Evolutionary conservation across 176 grass and related monocot species (phyloP), one percentile per base, ranked within the genome.

Genomic region (Alopecurus myosuroides): DNA sequence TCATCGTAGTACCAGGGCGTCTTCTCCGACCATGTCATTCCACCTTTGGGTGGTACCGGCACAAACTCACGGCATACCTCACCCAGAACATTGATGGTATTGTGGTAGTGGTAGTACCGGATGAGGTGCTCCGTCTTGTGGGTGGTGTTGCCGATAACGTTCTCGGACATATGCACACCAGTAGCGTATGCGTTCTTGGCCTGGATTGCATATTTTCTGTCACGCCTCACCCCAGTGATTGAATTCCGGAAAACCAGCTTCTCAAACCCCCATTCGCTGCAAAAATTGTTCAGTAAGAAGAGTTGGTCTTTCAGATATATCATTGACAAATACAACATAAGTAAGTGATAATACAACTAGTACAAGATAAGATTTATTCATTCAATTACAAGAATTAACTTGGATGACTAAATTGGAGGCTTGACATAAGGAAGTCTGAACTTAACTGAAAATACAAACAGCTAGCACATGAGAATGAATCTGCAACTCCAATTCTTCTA

Each of bases 91-190:
- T 98, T 98, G 77, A 98, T 98, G 14, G 96, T 92, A 36, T 95
- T 95, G 81, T 98, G 96, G 85, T 98, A 98, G 74, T 98, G 96
- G 80, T 98, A 98, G 85, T 98, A 98, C 1, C 89, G 83, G 49
- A 98, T 94, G 72, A 98, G 89, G 29, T 91, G 88, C 78, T 98
- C 96, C 0, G 96, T 95, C 77, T 95, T 98, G 89, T 98, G 96
- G 2, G 93, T 98, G 70, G 96, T 95, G 57, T 98, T 95, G 77
- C 96, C 96, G 23, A 95, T 94, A 12, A 95, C 48, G 18, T 98
- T 98, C 77, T 98, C 51, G 0, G 96, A 98, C 96, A 98, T 97
- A 48, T 97, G 95, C 0, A 97, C 88, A 11, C 95, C 95, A 0
- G 95, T 92, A 26, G 95, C 95, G 17, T 97, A 97, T 1, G 90